phyloP scores from a whole-genome alignment of 495 filamentous ascomycete genomes.

The Daldinia childiae region DNA sequence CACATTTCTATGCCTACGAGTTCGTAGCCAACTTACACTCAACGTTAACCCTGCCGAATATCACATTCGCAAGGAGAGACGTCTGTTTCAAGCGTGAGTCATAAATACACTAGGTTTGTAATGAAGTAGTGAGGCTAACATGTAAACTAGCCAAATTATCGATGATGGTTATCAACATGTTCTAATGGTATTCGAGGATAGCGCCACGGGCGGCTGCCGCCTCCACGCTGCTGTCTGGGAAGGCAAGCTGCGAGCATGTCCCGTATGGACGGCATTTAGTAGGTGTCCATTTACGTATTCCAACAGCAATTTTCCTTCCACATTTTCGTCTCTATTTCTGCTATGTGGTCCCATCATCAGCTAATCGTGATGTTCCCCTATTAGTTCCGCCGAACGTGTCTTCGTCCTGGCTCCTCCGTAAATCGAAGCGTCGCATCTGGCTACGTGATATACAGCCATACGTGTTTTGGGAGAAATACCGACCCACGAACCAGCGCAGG shows the following conservation, averaged over 20 bases:
- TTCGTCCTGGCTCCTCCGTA: constrained; percentile 64
- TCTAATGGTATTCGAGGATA: constrained; percentile 76
- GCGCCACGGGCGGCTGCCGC: constrained; percentile 66
- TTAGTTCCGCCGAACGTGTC: constrained; percentile 68
- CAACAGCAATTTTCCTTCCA: not conserved
- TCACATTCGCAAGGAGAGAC: constrained; percentile 68
- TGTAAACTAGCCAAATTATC: constrained; percentile 66
- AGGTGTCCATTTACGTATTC: constrained; percentile 25
- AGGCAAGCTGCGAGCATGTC: constrained; percentile 61
- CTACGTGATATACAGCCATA: constrained; percentile 69
- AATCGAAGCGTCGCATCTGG: constrained; percentile 63
- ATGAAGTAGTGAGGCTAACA: constrained; percentile 27
- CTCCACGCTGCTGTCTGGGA: constrained; percentile 62
- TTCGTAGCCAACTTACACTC: constrained; percentile 66
- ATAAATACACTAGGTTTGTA: not conserved
- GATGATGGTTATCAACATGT: constrained; percentile 77
- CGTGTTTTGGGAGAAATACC: constrained; percentile 70
- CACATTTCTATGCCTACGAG: constrained; percentile 77
- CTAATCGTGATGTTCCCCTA: not conserved
- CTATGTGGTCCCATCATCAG: not conserved
- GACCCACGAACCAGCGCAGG: constrained; percentile 56
- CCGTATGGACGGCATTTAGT: constrained; percentile 81
- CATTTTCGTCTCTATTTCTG: not conserved
- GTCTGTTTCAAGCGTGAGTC: constrained; percentile 74
- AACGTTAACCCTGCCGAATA: constrained; percentile 66